Conservation (phyloP, 768 basidiomycete genomes). For the Macrolepiota fuliginosa region DNA sequence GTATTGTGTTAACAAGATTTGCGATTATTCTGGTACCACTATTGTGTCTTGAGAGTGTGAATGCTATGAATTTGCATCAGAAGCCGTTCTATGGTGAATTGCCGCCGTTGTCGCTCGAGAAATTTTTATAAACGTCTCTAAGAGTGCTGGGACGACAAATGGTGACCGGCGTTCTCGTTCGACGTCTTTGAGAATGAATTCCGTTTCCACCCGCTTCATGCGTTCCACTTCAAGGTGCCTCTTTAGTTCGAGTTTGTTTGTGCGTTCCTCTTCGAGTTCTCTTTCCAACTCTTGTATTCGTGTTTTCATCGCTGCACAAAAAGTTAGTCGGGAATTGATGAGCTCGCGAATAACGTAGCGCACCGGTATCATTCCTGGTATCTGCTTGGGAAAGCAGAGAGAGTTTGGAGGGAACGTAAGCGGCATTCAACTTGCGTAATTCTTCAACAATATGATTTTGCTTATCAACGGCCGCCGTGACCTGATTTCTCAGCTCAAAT, state of each 20-base stretch:
- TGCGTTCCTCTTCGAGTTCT: not conserved
- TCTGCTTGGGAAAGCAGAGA: not conserved
- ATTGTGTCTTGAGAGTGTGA: not conserved
- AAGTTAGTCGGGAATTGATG: not conserved
- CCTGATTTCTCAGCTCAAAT: conserved; percentile 24
- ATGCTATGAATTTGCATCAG: not conserved
- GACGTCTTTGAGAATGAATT: conserved; percentile 43
- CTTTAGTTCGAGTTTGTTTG: conserved; percentile 13
- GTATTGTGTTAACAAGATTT: not conserved
- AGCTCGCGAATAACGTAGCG: not conserved
- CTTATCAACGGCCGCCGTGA: conserved; percentile 21
- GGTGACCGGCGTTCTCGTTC: conserved; percentile 48
- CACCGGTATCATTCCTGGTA: not conserved
- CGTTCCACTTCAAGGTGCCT: conserved; percentile 36
- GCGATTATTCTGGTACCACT: not conserved
- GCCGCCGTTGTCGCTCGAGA: conserved; percentile 40
- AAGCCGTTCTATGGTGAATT: conserved; percentile 10
- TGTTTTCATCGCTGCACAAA: not conserved
- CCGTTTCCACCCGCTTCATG: conserved; percentile 36
- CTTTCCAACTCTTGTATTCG: not conserved
- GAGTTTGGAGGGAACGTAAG: conserved; percentile 10
- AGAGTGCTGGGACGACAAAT: conserved; percentile 55
- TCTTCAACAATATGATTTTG: conserved; percentile 25
- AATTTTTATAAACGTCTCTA: conserved; percentile 50
- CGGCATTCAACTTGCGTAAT: conserved; percentile 20